Base-by-base conservation (phyloP, 208 protist genomes). In the Trypanosoma melophagium region DNA sequence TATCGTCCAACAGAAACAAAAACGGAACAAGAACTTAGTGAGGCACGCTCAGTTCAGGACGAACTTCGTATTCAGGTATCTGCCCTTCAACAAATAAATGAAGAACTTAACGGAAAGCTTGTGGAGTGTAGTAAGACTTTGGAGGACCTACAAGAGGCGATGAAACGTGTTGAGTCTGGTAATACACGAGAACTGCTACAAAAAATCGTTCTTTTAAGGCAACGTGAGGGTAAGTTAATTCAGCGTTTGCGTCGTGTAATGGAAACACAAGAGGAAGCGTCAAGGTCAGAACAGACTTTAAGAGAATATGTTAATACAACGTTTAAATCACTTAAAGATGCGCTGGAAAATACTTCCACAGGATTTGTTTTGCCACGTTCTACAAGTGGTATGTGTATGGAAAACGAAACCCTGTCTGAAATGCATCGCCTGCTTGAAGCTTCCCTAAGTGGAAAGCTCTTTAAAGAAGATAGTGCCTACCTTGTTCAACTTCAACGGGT, bases 341-440 rank as follows among this genome's bases (percentile, higher is more conserved):
- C 78, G 22, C 77, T 96, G 19, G 77, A 85, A 24, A 79, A 86
- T 21, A 51, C 66, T 40, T 81, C 86, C 42, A 82, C 66, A 16
- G 86, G 86, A 14, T 87, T 87, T 67, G 88, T 96, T 55, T 76
- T 96, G 3, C 87, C 87, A 17, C 83, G 86, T 17, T 90, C 86
- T 24, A 74, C 82, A 0, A 67, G 62, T 4, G 63, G 50, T 54
- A 76, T 76, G 54, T 77, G 68, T 60, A 64, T 81, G 28, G 88
- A 94, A 66, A 71, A 84, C 7, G 81, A 86, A 16, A 67, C 87
- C 71, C 61, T 96, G 12, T 65, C 61, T 28, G 73, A 84, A 12
- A 69, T 96, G 35, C 86, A 87, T 22, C 58, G 76, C 13, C 58
- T 65, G 17, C 66, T 89, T 49, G 65, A 68, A 51, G 57, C 65